Evolutionary conservation across 495 filamentous ascomycete genomes (phyloP), one percentile per base, ranked within the genome.

Genomic region (Talaromyces trachyspermus): DNA sequence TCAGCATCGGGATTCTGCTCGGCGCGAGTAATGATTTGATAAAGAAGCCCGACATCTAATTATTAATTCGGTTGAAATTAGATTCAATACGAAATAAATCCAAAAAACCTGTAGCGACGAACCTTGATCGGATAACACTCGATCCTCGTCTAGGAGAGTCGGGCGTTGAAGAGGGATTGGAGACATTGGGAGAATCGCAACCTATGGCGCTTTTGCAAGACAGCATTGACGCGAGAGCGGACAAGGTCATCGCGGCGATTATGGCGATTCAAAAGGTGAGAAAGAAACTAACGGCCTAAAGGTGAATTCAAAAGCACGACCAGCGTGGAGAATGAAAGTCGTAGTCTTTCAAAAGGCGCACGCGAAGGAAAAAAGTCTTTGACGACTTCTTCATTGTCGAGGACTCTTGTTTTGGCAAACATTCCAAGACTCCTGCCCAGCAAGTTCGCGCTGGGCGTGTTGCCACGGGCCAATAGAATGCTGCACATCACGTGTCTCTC

Each of bases 41-140:
- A 83, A 50, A 95, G 72, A 48, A 90, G 73, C 44, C 74, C 76
- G 60, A 95, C 81, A 74, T 94, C 89, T 94, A 51, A 4, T 19
- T 9, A 17, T 7, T 33, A 19, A 10, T 10, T 8, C n/a, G 23
- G 42, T 40, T 12, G 20, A 7, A 12, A 15, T 27, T 15, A 41
- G 36, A 36, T 23, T 22, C 20, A 46, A 49, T 44, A 26, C 15
- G 50, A 35, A 38, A 32, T 41, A 35, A 51, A 39, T 15, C 15
- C 8, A 6, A 15, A 20, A 6, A 7, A 6, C 18, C 36, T 20
- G 40, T 27, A n/a, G 56, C 41, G 56, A 65, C 62, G 23, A 56
- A 83, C 86, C 84, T 56, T 88, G 67, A 55, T 92, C 83, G 37
- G 79, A 80, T 54, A 74, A 68, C 57, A 63, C 62, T 55, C 63